Conservation (phyloP, 257 asterid species). For the Craterostigma plantagineum region DNA sequence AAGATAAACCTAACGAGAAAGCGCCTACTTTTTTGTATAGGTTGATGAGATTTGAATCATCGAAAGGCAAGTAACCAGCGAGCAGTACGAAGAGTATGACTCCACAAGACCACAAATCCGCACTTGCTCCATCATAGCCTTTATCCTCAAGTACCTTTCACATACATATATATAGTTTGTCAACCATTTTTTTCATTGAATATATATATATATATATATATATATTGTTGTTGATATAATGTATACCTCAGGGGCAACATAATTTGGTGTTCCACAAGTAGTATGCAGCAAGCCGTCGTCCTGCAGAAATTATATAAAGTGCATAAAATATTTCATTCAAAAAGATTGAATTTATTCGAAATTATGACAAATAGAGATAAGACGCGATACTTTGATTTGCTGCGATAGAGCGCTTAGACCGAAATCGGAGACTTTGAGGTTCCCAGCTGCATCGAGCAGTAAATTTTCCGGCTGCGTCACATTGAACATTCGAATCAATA, state of each 20-base stretch:
- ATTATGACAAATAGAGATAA: too few relatives aligned
- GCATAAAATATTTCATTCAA: not conserved
- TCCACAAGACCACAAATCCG: slow-evolving; percentile 7
- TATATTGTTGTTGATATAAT: not conserved
- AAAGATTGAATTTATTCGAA: not conserved
- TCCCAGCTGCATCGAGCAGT: slow-evolving; percentile 3
- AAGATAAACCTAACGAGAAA: too few relatives aligned
- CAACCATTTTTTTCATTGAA: too few relatives aligned
- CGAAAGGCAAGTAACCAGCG: slow-evolving; percentile 12
- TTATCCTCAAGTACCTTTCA: slow-evolving; percentile 5
- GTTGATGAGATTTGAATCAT: slow-evolving; percentile 3
- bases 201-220: not conserved
- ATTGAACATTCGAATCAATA: not conserved
- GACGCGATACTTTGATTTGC: not conserved
- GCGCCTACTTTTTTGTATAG: slow-evolving; percentile 9
- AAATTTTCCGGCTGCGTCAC: slow-evolving; percentile 3
- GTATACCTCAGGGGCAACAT: slow-evolving; percentile 4
- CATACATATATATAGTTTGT: too few relatives aligned
- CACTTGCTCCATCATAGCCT: slow-evolving; percentile 10
- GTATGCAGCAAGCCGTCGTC: slow-evolving; percentile 5
- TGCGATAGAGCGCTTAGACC: slow-evolving; percentile 3
- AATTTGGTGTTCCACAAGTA: slow-evolving; percentile 3
- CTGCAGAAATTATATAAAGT: not conserved
- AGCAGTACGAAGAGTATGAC: slow-evolving; percentile 9
- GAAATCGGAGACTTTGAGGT: slow-evolving; percentile 1